Base-by-base conservation (phyloP, 2,329 filamentous ascomycete species). In the Penicillium sp. region DNA sequence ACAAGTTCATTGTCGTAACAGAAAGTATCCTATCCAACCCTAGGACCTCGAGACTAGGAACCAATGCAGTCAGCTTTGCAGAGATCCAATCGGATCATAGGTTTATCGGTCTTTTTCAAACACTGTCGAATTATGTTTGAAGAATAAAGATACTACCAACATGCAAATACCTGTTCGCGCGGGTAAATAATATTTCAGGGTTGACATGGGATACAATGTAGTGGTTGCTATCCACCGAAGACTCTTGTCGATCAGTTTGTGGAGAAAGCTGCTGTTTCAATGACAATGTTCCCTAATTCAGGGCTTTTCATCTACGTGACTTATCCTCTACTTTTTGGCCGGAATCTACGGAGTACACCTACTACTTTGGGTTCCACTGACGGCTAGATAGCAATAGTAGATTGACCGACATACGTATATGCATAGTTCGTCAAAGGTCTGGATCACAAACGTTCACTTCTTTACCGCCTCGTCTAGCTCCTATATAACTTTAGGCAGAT, bases 111-210 rank as follows among this genome's bases (percentile, higher is more conserved):
- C 4, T 10, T 27, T n/a, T 12, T n/a, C 10, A 15, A n/a, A 10
- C 6, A 8, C 4, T 25, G 15, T 25, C 13, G 21, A 23, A 25
- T 17, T 1, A 42, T 23, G 13, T 15, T 25, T 25, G 41, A 45
- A 21, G 6, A 31, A 25, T 31, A 10, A 21, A 31, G 19, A 15
- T n/a, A 65, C 67, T 56, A 64, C 56, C 2, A 51, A 73, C 27
- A 60, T 61, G 19, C 56, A 58, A 61, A 45, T 31, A 55, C 7
- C 9, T 58, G 4, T 51, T 54, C 15, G 29, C 48, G 1, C 38
- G 56, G 10, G 54, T 40, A 40, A 38, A 48, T 17, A 23, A 40
- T 21, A 56, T 47, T 10, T 46, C 53, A 41, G 21, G n/a, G 1
- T 45, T 59, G 17, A 50, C 54, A 6, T 50, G 47, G 23, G 42